Evolutionary conservation across 2,329 filamentous ascomycete species (phyloP).

Genomic region (Fusarium fujikuroi): DNA sequence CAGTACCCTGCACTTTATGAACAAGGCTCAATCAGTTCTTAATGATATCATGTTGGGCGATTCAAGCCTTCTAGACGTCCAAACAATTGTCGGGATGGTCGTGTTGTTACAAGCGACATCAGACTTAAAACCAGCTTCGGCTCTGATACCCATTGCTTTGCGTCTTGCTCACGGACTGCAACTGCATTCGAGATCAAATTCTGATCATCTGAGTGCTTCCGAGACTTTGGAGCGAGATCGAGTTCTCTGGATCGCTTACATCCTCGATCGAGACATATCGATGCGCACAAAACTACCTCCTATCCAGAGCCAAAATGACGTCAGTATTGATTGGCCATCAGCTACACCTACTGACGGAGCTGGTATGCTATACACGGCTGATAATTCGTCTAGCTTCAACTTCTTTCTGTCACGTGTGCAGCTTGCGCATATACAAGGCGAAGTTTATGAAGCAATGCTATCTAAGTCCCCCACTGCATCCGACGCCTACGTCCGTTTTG

Average conservation of each 20-base stretch:
- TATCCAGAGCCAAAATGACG: background rate
- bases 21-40: constrained; percentile 23
- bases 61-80: constrained; percentile 4
- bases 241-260: constrained; percentile 32
- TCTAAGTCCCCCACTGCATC: background rate
- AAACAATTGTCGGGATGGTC: constrained; percentile 22
- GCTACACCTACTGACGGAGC: background rate
- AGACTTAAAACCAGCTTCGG: constrained; percentile 2
- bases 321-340: constrained; percentile 12
- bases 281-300: constrained; percentile 9
- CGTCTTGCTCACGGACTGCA: constrained; percentile 17
- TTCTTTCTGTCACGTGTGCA: constrained; percentile 10
- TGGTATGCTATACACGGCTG: background rate
- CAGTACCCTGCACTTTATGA: background rate
- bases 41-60: constrained; percentile 2
- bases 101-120: constrained; percentile 10
- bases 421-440: constrained; percentile 30
- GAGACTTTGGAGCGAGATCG: background rate
- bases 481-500: background rate
- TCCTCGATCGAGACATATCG: constrained; percentile 23
- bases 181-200: background rate
- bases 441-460: constrained; percentile 11
- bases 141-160: constrained; percentile 21
- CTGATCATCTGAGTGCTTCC: rapidly evolving
- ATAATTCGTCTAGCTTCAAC: background rate